Evolutionary conservation across 2,329 filamentous ascomycete genomes (phyloP).

Genomic region (Neofusicoccum laricinum): DNA sequence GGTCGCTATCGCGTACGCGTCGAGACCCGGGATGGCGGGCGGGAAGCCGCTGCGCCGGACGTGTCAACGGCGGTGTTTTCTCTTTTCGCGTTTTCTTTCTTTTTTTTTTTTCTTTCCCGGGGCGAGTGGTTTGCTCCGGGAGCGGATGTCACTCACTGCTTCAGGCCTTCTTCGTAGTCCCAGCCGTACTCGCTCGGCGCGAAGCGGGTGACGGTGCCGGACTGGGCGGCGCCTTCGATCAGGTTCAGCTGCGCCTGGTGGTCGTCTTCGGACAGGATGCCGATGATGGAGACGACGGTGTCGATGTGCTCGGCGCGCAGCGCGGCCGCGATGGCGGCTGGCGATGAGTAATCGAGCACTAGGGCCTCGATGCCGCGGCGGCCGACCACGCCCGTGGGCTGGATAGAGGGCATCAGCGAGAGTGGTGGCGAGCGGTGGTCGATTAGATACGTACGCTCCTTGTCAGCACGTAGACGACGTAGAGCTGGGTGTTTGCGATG

Average conservation of each 20-base stretch:
- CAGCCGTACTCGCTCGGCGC: constrained; percentile 64
- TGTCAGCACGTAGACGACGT: constrained; percentile 22
- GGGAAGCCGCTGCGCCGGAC: constrained; percentile 1
- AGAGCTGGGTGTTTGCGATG: constrained; percentile 18
- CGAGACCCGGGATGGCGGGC: neutral
- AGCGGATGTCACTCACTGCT: neutral
- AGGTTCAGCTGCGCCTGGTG: constrained; percentile 8
- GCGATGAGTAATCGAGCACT: constrained; percentile 19
- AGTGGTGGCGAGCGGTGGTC: too few species aligned
- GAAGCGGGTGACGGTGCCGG: constrained; percentile 58
- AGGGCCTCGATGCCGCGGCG: constrained; percentile 17
- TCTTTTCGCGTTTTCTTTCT: too few species aligned
- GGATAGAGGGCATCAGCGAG: too few species aligned
- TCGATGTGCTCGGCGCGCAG: constrained; percentile 10
- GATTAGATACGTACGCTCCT: constrained; percentile 17
- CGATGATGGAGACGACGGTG: constrained; percentile 9
- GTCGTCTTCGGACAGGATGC: constrained; percentile 12
- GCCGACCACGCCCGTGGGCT: neutral
- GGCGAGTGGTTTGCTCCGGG: too few species aligned
- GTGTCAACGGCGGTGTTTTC: too few species aligned
- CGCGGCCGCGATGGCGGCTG: constrained; percentile 5
- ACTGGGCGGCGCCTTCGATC: constrained; percentile 46
- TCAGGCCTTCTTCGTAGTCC: neutral
- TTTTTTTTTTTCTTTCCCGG: too few species aligned
- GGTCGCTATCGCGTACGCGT: neutral